A percentile compares a stretch with the other conserved stretches of the same genome.
Evolutionary conservation across 371 early-diverging fungal species (phyloP).

Genomic region (Rhizopus delemar): DNA sequence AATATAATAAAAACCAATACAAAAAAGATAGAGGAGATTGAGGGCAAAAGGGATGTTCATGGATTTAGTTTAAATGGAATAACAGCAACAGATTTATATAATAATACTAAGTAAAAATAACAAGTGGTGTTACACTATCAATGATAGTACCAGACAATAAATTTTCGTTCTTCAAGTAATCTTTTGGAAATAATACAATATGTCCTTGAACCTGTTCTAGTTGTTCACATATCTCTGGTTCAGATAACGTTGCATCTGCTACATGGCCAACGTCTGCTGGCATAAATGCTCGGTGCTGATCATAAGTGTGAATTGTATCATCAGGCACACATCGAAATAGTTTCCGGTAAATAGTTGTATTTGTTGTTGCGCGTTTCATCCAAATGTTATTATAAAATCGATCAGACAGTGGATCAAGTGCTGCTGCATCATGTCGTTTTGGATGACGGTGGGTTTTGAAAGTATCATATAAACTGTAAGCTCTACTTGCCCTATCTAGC

Average conservation of each 20-base stretch:
- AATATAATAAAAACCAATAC: constrained; percentile 48
- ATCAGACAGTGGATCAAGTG: constrained; percentile 76
- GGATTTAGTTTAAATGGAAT: constrained; percentile 47
- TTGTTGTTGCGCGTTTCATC: constrained; percentile 64
- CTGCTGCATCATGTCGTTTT: constrained; percentile 45
- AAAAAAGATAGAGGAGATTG: constrained; percentile 46
- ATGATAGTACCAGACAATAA: constrained; percentile 59
- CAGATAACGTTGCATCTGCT: constrained; percentile 44
- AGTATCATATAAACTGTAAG: constrained; percentile 41
- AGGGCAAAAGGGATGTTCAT: constrained; percentile 48
- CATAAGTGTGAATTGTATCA: constrained; percentile 66
- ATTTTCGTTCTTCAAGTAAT: constrained; percentile 75
- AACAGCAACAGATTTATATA: constrained; percentile 43
- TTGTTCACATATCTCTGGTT: constrained; percentile 39
- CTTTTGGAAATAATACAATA: constrained; percentile 73
- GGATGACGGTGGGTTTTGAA: constrained; percentile 23
- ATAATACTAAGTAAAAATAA: constrained; percentile 56
- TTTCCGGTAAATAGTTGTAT: constrained; percentile 74
- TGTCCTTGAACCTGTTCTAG: constrained; percentile 60
- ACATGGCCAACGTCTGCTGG: constrained; percentile 61
- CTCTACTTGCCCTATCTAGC: constrained; percentile 40
- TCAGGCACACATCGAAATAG: constrained; percentile 89
- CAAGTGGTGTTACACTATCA: constrained; percentile 57
- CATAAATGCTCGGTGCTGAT: constrained; percentile 60
- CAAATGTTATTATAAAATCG: constrained; percentile 65